These are phyloP conservation scores for Komagataella ulmi DNA, from an alignment of 805 yeast species.

Conservation along the genomic window DNA sequence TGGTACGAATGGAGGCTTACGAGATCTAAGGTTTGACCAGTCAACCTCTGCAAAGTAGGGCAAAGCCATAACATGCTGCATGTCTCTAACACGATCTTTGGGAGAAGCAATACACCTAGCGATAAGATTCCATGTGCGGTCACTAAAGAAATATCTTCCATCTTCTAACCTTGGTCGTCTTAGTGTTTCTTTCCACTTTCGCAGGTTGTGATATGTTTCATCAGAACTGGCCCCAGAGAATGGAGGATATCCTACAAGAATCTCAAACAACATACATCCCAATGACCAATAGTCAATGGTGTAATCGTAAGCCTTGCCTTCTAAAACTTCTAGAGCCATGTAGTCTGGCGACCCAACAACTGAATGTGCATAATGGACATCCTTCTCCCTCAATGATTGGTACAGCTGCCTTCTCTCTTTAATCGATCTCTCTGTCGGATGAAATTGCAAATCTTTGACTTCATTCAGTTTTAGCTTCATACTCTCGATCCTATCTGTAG, in stretches of 20 bases:
- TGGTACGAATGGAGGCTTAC: conserved; percentile 91
- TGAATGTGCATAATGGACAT: conserved; percentile 81
- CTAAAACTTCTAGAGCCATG: conserved; percentile 95
- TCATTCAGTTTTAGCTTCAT: conserved; percentile 57
- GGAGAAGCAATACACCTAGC: conserved; percentile 73
- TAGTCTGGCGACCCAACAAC: conserved; percentile 98
- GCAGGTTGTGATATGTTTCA: conserved; percentile 87
- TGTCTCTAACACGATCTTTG: conserved; percentile 56
- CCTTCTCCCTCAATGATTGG: conserved; percentile 62
- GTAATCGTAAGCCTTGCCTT: conserved; percentile 86
- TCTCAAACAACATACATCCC: conserved; percentile 95
- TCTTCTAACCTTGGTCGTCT: conserved; percentile 86
- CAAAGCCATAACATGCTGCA: conserved; percentile 70
- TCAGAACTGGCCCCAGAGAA: conserved; percentile 89
- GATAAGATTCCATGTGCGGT: conserved; percentile 89
- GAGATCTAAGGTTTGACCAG: conserved; percentile 55
- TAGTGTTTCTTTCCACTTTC: conserved; percentile 83
- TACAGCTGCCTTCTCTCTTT: conserved; percentile 81
- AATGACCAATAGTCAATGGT: conserved; percentile 98
- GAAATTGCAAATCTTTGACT: conserved; percentile 65
- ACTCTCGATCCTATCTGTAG: conserved; percentile 84
- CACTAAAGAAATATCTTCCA: conserved; percentile 86
- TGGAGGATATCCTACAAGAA: conserved; percentile 94
- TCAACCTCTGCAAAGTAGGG: conserved; percentile 77
- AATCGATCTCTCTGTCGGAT: conserved; percentile 58